These are phyloP conservation scores for Aspergillus neotritici DNA, from an alignment of 2,329 filamentous ascomycete species.

Conservation along the genomic window DNA sequence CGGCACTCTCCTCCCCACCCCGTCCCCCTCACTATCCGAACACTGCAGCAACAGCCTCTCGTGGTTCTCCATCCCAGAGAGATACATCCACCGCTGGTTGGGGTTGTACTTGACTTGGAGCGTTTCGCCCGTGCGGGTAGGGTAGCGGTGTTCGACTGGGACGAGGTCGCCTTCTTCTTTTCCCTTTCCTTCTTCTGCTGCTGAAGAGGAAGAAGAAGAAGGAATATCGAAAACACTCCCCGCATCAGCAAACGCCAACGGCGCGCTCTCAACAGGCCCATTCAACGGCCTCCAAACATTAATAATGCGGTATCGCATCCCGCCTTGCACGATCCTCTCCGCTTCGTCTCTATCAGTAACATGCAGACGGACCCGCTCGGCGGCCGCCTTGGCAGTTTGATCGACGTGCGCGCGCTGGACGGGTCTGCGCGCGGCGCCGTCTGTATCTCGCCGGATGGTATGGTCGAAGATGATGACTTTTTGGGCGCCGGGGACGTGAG, in stretches of 20 bases:
- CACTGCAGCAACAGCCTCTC: conserved; percentile 75
- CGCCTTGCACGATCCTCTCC: conserved; percentile 50
- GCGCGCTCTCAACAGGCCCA: conserved; percentile 51
- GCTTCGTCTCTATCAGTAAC: conserved; percentile 59
- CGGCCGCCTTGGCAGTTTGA: conserved; percentile 64
- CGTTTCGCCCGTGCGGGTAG: conserved; percentile 65
- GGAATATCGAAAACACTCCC: conserved; percentile 48
- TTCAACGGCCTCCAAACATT: conserved; percentile 77
- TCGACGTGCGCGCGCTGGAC: conserved; percentile 76
- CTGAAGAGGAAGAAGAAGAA: too few relatives aligned
- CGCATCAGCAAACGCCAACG: conserved; percentile 55
- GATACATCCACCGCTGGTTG: conserved; percentile 69
- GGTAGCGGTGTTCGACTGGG: conserved; percentile 68
- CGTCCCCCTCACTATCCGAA: conserved; percentile 58
- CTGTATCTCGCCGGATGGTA: conserved; percentile 66
- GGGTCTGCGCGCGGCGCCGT: conserved; percentile 58
- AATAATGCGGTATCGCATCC: conserved; percentile 70
- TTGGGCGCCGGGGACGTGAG: conserved; percentile 60
- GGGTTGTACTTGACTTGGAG: conserved; percentile 60
- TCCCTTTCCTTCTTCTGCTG: too few relatives aligned
- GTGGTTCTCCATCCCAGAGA: conserved; percentile 67
- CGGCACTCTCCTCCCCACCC: conserved; percentile 46
- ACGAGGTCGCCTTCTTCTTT: conserved; percentile 52
- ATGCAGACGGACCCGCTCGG: conserved; percentile 62
- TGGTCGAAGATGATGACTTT: conserved; percentile 77